Evolutionary conservation across 129 eudicot genomes (phyloP).

Genomic region (Escallonia herrerae): DNA sequence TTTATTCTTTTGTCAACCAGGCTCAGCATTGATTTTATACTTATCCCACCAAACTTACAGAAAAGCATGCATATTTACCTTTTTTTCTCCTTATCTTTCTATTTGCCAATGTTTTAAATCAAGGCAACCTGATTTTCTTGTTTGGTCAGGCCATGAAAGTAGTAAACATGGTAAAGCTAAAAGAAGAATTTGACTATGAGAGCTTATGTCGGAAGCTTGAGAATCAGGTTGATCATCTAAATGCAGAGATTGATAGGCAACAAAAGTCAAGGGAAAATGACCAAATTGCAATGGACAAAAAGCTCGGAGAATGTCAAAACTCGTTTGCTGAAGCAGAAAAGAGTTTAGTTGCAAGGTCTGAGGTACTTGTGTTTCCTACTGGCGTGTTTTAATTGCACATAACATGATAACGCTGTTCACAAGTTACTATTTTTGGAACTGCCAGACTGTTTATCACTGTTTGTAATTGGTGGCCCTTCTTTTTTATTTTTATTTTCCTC

Average conservation of each 20-base stretch:
- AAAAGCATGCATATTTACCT: not conserved
- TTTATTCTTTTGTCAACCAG: too few species aligned
- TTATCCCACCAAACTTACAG: too few species aligned
- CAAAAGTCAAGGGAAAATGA: constrained; percentile 63
- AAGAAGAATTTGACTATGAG: constrained; percentile 97
- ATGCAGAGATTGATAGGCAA: constrained; percentile 78
- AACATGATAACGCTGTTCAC: too few species aligned
- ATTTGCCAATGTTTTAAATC: not conserved
- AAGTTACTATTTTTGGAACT: too few species aligned
- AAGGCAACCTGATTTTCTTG: constrained; percentile 21
- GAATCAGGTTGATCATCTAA: constrained; percentile 75
- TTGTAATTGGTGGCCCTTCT: too few species aligned
- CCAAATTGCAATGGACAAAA: constrained; percentile 42
- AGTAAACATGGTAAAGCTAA: constrained; percentile 74
- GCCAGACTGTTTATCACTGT: too few species aligned
- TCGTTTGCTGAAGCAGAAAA: constrained; percentile 62
- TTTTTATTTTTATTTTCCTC: too few species aligned
- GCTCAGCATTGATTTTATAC: not conserved
- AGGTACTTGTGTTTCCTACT: constrained; percentile 53
- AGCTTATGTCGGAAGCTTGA: constrained; percentile 84
- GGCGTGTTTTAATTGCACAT: too few species aligned
- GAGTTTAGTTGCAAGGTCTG: constrained; percentile 57
- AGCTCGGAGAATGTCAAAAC: constrained; percentile 50
- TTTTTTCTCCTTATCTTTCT: not conserved
- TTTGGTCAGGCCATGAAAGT: constrained; percentile 91